Percentiles rank a stretch among this genome's conserved stretches.
These are phyloP conservation scores for Epichloe brachyelytri DNA, from an alignment of 2,329 filamentous ascomycete species.

Conservation along the genomic window DNA sequence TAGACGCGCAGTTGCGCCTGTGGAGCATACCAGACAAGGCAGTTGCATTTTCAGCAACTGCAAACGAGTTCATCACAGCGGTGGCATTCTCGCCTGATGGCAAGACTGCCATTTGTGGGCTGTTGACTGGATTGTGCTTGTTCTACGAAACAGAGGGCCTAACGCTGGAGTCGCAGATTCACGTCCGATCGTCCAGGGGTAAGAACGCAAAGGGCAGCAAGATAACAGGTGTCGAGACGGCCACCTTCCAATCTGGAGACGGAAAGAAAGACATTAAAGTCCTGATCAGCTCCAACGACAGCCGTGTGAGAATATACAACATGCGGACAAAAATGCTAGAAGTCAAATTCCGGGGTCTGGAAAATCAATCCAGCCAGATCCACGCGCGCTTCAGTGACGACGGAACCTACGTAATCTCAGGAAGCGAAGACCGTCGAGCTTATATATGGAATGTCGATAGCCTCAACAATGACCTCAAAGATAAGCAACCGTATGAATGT, in stretches of 20 bases:
- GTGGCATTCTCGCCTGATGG: constrained; percentile 91
- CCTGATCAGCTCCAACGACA: constrained; percentile 89
- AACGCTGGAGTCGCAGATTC: constrained; percentile 71
- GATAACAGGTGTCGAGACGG: constrained; percentile 84
- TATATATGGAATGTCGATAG: constrained; percentile 65
- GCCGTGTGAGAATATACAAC: constrained; percentile 79
- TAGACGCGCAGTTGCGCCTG: constrained; percentile 75
- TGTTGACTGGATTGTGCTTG: constrained; percentile 70
- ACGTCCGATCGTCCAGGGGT: constrained; percentile 83
- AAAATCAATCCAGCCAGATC: constrained; percentile 84
- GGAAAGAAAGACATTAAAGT: constrained; percentile 61
- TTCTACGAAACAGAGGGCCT: constrained; percentile 91
- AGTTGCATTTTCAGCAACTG: constrained; percentile 68
- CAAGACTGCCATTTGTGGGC: constrained; percentile 76
- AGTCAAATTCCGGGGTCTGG: constrained; percentile 81
- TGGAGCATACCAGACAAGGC: constrained; percentile 97
- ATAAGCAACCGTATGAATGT: constrained; percentile 73
- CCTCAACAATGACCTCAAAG: constrained; percentile 50
- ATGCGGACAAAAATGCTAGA: constrained; percentile 74
- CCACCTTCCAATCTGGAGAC: constrained; percentile 34
- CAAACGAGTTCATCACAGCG: constrained; percentile 83
- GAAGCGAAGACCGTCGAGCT: constrained; percentile 79
- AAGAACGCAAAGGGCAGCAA: constrained; percentile 95
- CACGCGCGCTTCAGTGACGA: constrained; percentile 82
- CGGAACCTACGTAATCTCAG: constrained; percentile 74